These are phyloP conservation scores for Leptographium wingfieldii DNA, from an alignment of 2,329 filamentous ascomycete species.

Conservation along the genomic window DNA sequence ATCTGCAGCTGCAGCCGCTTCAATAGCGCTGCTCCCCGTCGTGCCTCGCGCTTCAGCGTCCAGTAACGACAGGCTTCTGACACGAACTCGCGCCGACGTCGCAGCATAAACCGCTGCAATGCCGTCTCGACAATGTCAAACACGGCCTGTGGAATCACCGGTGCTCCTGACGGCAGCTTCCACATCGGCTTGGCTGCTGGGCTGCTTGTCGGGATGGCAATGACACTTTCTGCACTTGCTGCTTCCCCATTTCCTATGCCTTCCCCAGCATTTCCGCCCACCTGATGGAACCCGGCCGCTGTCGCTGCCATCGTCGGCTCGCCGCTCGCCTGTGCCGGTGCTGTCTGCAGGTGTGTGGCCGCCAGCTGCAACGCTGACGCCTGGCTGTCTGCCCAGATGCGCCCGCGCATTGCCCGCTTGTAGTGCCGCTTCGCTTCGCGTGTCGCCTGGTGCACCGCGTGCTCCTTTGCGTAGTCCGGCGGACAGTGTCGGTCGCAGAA, in stretches of 20 bases:
- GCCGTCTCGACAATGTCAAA: slow-evolving; percentile 77
- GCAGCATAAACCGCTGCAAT: slow-evolving; percentile 63
- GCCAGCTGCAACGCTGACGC: slow-evolving; percentile 69
- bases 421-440: slow-evolving; percentile 81
- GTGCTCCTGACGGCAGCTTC: slow-evolving; percentile 89
- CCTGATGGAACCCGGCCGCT: neutral
- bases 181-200: slow-evolving; percentile 52
- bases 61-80: slow-evolving; percentile 93
- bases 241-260: neutral
- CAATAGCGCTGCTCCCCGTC: slow-evolving; percentile 78
- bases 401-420: slow-evolving; percentile 74
- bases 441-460: slow-evolving; percentile 69
- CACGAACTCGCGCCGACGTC: slow-evolving; percentile 83
- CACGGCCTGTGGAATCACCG: slow-evolving; percentile 81
- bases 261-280: neutral
- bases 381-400: slow-evolving; percentile 86
- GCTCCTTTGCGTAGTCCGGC: slow-evolving; percentile 74
- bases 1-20: slow-evolving; percentile 90
- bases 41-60: slow-evolving; percentile 90
- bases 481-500: slow-evolving; percentile 95
- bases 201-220: neutral
- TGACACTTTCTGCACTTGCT: too few species aligned
- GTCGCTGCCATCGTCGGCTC: slow-evolving; percentile 16
- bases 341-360: slow-evolving; percentile 52
- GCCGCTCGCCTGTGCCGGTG: slow-evolving; percentile 61